phyloP scores from a whole-genome alignment of 805 yeast genomes.

The Yarrowia divulgata region DNA sequence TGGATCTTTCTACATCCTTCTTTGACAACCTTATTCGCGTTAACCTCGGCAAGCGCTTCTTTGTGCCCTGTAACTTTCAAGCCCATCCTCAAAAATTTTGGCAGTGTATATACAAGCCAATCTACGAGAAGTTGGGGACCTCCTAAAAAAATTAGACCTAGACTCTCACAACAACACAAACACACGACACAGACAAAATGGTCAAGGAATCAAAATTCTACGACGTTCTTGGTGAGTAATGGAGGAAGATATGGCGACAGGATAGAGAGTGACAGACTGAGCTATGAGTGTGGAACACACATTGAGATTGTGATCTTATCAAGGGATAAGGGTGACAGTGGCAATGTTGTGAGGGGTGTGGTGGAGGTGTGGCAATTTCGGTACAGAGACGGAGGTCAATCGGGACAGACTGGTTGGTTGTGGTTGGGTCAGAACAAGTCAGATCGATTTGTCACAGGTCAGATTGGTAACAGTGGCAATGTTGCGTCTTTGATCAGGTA shows the following conservation, averaged over 20 bases:
- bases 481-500: too few species aligned
- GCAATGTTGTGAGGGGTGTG: too few species aligned
- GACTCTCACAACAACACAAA: conserved; percentile 26
- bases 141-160: conserved; percentile 26
- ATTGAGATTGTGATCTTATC: too few species aligned
- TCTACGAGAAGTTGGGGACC: conserved; percentile 5
- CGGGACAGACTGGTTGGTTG: too few species aligned
- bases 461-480: too few species aligned
- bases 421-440: too few species aligned
- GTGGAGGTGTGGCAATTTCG: too few species aligned
- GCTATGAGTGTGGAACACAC: too few species aligned
- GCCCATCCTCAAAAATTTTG: conserved; percentile 32
- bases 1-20: conserved; percentile 38
- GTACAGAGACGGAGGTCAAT: too few species aligned
- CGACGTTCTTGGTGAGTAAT: conserved; percentile 61
- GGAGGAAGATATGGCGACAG: background rate
- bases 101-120: conserved; percentile 38
- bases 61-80: conserved; percentile 30
- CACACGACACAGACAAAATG: conserved; percentile 53
- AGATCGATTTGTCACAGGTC: too few species aligned
- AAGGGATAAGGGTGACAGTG: too few species aligned
- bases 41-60: background rate
- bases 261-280: background rate
- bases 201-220: conserved; percentile 72
- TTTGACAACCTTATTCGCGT: conserved; percentile 8